Conservation (phyloP, 495 filamentous ascomycete genomes). For the Pseudevernia furfuracea region DNA sequence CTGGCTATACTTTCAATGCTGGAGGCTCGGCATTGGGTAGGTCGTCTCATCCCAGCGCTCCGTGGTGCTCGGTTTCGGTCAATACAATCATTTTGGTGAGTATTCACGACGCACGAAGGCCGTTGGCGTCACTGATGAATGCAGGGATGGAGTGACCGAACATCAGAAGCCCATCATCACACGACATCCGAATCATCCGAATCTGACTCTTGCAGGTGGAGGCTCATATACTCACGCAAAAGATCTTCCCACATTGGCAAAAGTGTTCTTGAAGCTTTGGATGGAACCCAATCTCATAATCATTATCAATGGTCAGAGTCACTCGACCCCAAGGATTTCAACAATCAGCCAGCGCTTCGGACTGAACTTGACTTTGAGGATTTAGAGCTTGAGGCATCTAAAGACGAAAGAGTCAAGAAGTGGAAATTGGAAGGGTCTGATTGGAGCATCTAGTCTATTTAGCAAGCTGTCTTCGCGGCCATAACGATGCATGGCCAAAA, state of each 20-base stretch:
- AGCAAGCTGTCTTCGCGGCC: too few relatives aligned
- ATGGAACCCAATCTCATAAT: background rate
- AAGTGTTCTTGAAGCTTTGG: background rate
- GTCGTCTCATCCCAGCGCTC: background rate
- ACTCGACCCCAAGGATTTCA: background rate
- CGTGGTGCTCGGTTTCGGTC: background rate
- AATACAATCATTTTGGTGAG: background rate
- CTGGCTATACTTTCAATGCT: background rate
- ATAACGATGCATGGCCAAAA: too few relatives aligned
- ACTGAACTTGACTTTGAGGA: background rate
- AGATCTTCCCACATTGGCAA: constrained; percentile 1
- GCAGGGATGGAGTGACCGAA: background rate
- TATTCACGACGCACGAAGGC: background rate
- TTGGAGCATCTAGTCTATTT: too few relatives aligned
- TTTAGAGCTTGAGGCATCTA: background rate
- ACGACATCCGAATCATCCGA: background rate
- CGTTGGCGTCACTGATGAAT: background rate
- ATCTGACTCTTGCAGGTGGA: background rate
- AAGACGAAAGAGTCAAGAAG: background rate
- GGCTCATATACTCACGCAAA: background rate
- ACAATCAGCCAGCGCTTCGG: background rate
- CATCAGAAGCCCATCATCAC: background rate
- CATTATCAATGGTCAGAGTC: background rate
- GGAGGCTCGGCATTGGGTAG: background rate
- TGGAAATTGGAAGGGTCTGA: background rate